Evolutionary conservation across 352 stramenopile genomes (phyloP).

Genomic region (Hyphochytrium catenoides): DNA sequence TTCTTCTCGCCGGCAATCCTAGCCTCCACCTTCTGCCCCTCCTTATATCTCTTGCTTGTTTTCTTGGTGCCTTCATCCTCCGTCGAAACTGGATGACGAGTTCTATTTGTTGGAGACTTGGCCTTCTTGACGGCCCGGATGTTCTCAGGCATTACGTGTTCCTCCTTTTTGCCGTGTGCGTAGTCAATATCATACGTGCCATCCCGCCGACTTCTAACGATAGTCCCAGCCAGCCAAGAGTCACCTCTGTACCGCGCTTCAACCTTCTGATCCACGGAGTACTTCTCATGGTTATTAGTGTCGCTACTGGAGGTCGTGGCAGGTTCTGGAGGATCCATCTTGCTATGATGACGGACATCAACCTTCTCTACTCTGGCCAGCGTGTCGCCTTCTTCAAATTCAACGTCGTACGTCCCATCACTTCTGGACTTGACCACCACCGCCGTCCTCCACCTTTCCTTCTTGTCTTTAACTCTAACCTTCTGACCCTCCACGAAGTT

Average conservation of each 20-base stretch:
- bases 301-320: too few relatives aligned
- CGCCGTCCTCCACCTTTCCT: constrained; percentile 3
- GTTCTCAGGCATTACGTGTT: constrained; percentile 18
- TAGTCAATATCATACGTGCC: constrained; percentile 22
- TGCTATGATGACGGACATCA: background rate
- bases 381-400: constrained; percentile 6
- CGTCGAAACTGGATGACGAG: constrained; percentile 3
- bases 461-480: constrained; percentile 5
- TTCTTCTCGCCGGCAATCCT: too few relatives aligned
- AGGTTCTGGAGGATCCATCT: background rate
- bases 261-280: constrained; percentile 2
- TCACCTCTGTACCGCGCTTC: too few relatives aligned
- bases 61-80: background rate
- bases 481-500: too few relatives aligned
- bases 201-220: too few relatives aligned
- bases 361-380: background rate
- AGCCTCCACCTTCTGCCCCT: constrained; percentile 12
- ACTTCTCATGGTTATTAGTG: too few relatives aligned
- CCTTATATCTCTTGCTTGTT: background rate
- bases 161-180: constrained; percentile 31
- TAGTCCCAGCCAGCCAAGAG: too few relatives aligned
- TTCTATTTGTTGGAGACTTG: constrained; percentile 16
- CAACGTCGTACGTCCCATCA: constrained; percentile 5
- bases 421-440: constrained; percentile 5
- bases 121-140: constrained; percentile 15